Percentiles rank a stretch among this genome's conserved stretches.
Evolutionary conservation across 148 eudicot genomes (phyloP).

Genomic region (Spergularia marina): DNA sequence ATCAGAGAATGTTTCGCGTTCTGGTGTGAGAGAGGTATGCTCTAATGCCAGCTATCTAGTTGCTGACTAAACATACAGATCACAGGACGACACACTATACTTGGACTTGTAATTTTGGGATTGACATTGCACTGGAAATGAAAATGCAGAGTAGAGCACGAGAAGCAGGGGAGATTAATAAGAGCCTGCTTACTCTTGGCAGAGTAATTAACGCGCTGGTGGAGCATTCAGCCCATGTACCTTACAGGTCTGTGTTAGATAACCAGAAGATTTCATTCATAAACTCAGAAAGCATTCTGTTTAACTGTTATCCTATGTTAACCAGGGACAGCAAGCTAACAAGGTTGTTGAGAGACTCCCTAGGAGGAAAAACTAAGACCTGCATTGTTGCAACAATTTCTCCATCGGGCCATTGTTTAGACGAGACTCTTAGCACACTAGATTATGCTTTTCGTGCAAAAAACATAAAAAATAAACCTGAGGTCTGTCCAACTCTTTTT

Average conservation of each 20-base stretch:
- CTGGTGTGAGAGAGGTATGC: constrained; percentile 74
- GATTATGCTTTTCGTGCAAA: constrained; percentile 92
- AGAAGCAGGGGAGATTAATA: constrained; percentile 92
- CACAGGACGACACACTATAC: no score
- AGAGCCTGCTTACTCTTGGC: constrained; percentile 83
- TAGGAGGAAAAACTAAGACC: constrained; percentile 90
- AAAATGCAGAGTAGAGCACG: constrained; percentile 59
- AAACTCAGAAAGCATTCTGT: not conserved
- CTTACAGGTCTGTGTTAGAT: constrained; percentile 58
- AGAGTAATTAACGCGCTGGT: constrained; percentile 76
- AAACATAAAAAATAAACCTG: constrained; percentile 84
- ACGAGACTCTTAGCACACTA: constrained; percentile 87
- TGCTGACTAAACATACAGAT: no score
- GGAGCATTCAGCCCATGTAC: constrained; percentile 79
- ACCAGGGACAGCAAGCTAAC: constrained; percentile 93
- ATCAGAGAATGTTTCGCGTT: constrained; percentile 82
- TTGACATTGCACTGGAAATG: not conserved
- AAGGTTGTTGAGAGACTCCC: constrained; percentile 77
- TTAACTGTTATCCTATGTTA: not conserved
- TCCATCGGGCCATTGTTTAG: constrained; percentile 67
- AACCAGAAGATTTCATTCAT: not conserved
- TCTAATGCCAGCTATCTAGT: no score
- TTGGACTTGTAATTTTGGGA: not conserved
- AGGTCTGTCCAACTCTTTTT: constrained; percentile 39
- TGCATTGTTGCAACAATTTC: constrained; percentile 87